Percentiles rank a stretch among this genome's conserved stretches.
Evolutionary conservation across 208 protist species (phyloP).

Genomic region (Porcisia hertigi): DNA sequence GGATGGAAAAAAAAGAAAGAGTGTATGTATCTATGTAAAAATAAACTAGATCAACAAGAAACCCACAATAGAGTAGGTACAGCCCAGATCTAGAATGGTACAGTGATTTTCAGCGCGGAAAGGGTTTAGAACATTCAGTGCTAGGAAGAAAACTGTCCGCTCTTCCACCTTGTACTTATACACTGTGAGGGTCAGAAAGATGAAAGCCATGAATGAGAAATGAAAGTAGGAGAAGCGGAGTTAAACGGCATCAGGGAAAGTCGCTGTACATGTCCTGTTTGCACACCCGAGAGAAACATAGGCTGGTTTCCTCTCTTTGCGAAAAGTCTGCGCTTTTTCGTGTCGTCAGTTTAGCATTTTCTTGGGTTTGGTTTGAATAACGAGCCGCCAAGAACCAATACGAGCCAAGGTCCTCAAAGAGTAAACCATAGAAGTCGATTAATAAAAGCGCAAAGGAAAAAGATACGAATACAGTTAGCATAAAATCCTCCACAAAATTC

Average conservation of each 20-base stretch:
- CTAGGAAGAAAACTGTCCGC: background rate
- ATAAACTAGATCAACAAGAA: constrained; percentile 6
- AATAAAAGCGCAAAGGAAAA: too few relatives aligned
- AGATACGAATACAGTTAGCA: too few relatives aligned
- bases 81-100: constrained; percentile 4
- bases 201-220: background rate
- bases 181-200: background rate
- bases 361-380: too few relatives aligned
- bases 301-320: too few relatives aligned
- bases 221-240: background rate
- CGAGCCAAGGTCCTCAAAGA: too few relatives aligned
- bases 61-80: background rate
- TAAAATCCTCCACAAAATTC: too few relatives aligned
- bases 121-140: background rate
- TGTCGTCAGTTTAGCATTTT: too few relatives aligned
- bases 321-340: too few relatives aligned
- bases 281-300: too few relatives aligned
- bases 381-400: too few relatives aligned
- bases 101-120: background rate
- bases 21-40: constrained; percentile 29
- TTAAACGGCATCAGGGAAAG: background rate
- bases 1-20: constrained; percentile 14
- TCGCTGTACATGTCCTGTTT: too few relatives aligned
- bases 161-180: constrained; percentile 3
- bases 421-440: too few relatives aligned